phyloP scores from a whole-genome alignment of 495 filamentous ascomycete species.

The Penicillium silybi region DNA sequence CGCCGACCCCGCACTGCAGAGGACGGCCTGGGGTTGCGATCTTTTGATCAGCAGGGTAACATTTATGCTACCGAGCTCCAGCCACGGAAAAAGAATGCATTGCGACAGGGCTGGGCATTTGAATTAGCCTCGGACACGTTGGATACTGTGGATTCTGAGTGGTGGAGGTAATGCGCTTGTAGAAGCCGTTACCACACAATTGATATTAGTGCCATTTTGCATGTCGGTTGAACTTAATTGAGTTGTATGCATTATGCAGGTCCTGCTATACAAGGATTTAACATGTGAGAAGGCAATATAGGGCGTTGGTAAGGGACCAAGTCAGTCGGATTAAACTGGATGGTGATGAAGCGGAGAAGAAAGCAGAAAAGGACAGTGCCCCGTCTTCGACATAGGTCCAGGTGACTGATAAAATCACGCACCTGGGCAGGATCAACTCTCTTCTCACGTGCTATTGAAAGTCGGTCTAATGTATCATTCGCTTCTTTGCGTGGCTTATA shows the following conservation, averaged over 20 bases:
- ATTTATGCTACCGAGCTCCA: not conserved
- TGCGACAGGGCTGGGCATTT: not conserved
- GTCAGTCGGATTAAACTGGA: not conserved
- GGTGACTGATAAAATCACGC: not conserved
- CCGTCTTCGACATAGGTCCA: not conserved
- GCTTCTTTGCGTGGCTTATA: not conserved
- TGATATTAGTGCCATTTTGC: not conserved
- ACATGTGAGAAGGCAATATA: not conserved
- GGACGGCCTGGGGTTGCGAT: not conserved
- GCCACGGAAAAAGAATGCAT: not conserved
- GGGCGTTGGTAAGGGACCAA: not conserved
- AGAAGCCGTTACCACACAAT: not conserved
- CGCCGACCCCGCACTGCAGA: conserved; percentile 6
- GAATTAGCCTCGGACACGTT: not conserved
- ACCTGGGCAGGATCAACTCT: not conserved
- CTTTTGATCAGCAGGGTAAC: not conserved
- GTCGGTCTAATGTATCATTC: not conserved
- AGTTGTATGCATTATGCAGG: not conserved
- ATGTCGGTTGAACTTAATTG: not conserved
- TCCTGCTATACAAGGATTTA: not conserved
- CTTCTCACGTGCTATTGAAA: not conserved
- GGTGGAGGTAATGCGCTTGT: not conserved
- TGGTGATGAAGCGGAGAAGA: not conserved
- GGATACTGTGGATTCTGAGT: not conserved
- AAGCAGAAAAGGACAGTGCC: not conserved